Evolutionary conservation across 371 early-diverging fungal species (phyloP).

Genomic region (Mortierella polycephala): DNA sequence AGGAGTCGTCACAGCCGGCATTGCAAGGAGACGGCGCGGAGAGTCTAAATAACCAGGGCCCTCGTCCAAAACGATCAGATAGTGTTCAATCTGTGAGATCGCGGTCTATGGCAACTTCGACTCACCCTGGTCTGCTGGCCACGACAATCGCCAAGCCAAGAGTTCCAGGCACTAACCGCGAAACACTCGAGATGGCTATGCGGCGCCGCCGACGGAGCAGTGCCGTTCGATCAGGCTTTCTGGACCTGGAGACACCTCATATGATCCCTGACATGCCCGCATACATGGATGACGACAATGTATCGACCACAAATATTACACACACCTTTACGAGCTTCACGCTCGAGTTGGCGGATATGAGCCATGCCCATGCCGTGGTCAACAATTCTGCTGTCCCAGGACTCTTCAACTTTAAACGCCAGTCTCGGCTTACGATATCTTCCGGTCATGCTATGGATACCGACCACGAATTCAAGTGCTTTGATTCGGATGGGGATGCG

Average conservation of each 20-base stretch:
- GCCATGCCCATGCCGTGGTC: conserved; percentile 40
- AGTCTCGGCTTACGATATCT: conserved; percentile 25
- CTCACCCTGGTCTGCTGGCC: conserved; percentile 37
- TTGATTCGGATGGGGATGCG: conserved; percentile 52
- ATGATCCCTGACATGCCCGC: conserved; percentile 6
- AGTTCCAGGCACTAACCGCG: conserved; percentile 20
- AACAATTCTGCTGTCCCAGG: conserved; percentile 48
- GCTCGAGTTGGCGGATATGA: conserved; percentile 33
- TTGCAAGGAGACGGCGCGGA: conserved; percentile 18
- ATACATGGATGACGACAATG: conserved; percentile 17
- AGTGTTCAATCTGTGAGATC: conserved; percentile 33
- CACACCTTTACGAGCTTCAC: conserved; percentile 52
- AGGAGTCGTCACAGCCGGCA: neutral
- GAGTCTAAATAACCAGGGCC: conserved; percentile 11
- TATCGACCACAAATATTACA: conserved; percentile 35
- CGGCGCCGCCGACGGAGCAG: conserved; percentile 46
- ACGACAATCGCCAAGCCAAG: conserved; percentile 20
- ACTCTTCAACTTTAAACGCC: conserved; percentile 45
- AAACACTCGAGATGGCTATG: conserved; percentile 52
- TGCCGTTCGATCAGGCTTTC: conserved; percentile 19
- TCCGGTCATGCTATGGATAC: conserved; percentile 25
- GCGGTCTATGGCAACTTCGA: conserved; percentile 33
- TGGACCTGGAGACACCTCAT: neutral
- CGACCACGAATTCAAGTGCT: conserved; percentile 39
- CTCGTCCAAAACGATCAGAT: conserved; percentile 14